Conservation (phyloP, 2,329 filamentous ascomycete species). For the Pseudogymnoascus sp. region DNA sequence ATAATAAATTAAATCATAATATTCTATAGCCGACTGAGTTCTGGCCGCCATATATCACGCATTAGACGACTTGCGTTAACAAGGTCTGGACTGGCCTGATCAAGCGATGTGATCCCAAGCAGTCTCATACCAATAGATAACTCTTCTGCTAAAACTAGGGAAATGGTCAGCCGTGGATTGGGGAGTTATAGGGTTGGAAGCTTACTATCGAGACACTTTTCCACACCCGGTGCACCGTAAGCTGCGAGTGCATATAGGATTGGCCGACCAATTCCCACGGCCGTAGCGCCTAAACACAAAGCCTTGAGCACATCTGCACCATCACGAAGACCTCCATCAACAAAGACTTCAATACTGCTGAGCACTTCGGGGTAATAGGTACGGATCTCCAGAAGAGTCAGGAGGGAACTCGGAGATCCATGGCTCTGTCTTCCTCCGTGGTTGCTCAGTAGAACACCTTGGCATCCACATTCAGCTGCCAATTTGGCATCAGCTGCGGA, state of each 20-base stretch:
- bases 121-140: slow-evolving; percentile 42
- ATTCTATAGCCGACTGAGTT: background rate
- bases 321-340: slow-evolving; percentile 15
- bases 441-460: slow-evolving; percentile 51
- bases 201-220: slow-evolving; percentile 9
- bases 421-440: slow-evolving; percentile 46
- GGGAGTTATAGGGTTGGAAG: background rate
- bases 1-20: background rate
- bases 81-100: slow-evolving; percentile 65
- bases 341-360: slow-evolving; percentile 14
- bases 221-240: slow-evolving; percentile 11
- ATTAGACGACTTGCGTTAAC: slow-evolving; percentile 45
- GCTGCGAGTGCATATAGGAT: slow-evolving; percentile 12
- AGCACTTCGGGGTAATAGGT: slow-evolving; percentile 15
- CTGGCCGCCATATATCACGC: background rate
- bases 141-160: slow-evolving; percentile 33
- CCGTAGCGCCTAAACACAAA: slow-evolving; percentile 12
- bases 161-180: background rate
- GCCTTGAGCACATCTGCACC: slow-evolving; percentile 11
- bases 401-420: background rate
- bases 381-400: slow-evolving; percentile 12
- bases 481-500: slow-evolving; percentile 33
- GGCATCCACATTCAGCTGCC: slow-evolving; percentile 42
- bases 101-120: slow-evolving; percentile 37
- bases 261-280: slow-evolving; percentile 14